These are phyloP conservation scores for Escallonia rubra DNA, from an alignment of 129 eudicot genomes.

Conservation along the genomic window DNA sequence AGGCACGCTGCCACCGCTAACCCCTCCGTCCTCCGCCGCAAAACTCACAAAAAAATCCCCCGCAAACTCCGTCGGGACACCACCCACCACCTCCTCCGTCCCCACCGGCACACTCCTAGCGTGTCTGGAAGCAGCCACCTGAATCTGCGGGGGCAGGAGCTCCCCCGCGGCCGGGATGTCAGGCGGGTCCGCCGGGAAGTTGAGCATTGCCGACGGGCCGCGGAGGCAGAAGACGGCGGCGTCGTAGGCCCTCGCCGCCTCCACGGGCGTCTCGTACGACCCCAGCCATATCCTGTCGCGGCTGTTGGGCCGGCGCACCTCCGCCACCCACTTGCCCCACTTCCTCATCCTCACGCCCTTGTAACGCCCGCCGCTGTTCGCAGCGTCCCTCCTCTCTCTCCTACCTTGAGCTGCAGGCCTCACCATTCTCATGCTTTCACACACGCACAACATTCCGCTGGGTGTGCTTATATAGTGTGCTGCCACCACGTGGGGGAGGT, in stretches of 20 bases:
- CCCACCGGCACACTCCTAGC: slow-evolving; percentile 14
- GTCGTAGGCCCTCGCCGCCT: slow-evolving; percentile 56
- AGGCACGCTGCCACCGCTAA: background rate
- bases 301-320: slow-evolving; percentile 53
- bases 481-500: too few relatives aligned
- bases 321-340: slow-evolving; percentile 70
- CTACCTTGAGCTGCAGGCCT: slow-evolving; percentile 3
- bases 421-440: slow-evolving; percentile 14
- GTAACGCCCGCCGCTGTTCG: slow-evolving; percentile 13
- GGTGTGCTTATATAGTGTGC: too few relatives aligned
- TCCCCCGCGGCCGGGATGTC: slow-evolving; percentile 19
- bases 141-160: slow-evolving; percentile 31
- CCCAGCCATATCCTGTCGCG: slow-evolving; percentile 57
- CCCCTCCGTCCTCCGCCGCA: slow-evolving; percentile 9
- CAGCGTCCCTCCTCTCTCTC: slow-evolving; percentile 8
- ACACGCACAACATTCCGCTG: background rate
- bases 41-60: background rate
- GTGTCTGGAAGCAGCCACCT: slow-evolving; percentile 38
- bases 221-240: slow-evolving; percentile 52
- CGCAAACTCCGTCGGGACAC: background rate
- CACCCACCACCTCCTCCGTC: background rate
- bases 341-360: slow-evolving; percentile 58
- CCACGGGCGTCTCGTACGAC: slow-evolving; percentile 41
- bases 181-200: slow-evolving; percentile 47
- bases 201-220: slow-evolving; percentile 32